Percentiles rank a stretch among this genome's conserved stretches.
Evolutionary conservation across 2,329 filamentous ascomycete genomes (phyloP).

Genomic region (Alternaria rosae): DNA sequence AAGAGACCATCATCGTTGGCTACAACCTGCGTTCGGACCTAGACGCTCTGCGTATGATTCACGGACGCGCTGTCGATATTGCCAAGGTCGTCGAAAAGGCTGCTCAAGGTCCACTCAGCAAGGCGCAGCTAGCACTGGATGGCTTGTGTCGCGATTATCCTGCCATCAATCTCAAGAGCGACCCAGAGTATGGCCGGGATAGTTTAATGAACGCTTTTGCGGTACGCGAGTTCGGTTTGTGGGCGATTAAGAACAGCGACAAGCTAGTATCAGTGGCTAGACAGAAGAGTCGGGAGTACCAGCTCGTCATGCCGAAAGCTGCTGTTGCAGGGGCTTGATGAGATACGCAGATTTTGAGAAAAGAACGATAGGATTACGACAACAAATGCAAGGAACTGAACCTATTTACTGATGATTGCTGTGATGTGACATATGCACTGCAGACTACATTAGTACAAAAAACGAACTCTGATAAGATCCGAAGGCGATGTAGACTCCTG

Average conservation of each 20-base stretch:
- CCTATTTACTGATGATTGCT: background rate
- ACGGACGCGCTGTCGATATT: slow-evolving; percentile 45
- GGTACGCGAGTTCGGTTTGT: slow-evolving; percentile 58
- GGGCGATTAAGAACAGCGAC: slow-evolving; percentile 52
- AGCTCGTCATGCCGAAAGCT: slow-evolving; percentile 12
- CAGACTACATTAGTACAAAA: background rate
- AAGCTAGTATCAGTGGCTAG: slow-evolving; percentile 49
- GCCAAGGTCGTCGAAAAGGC: slow-evolving; percentile 43
- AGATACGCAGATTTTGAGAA: background rate
- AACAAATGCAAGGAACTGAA: slow-evolving; percentile 1
- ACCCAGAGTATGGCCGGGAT: slow-evolving; percentile 52
- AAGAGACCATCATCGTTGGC: slow-evolving; percentile 45
- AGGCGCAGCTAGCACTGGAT: slow-evolving; percentile 40
- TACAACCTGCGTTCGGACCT: slow-evolving; percentile 44
- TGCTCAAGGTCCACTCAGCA: slow-evolving; percentile 42
- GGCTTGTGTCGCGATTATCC: slow-evolving; percentile 35
- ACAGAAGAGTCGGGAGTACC: slow-evolving; percentile 37
- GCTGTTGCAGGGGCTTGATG: background rate
- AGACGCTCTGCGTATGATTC: slow-evolving; percentile 44
- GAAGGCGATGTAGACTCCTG: background rate
- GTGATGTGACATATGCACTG: background rate
- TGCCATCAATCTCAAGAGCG: slow-evolving; percentile 14
- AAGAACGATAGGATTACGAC: background rate
- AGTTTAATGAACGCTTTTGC: slow-evolving; percentile 61
- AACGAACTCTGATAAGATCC: background rate